Base-by-base conservation (phyloP, 805 yeast species). In the Kodamaea nitidulidarum region DNA sequence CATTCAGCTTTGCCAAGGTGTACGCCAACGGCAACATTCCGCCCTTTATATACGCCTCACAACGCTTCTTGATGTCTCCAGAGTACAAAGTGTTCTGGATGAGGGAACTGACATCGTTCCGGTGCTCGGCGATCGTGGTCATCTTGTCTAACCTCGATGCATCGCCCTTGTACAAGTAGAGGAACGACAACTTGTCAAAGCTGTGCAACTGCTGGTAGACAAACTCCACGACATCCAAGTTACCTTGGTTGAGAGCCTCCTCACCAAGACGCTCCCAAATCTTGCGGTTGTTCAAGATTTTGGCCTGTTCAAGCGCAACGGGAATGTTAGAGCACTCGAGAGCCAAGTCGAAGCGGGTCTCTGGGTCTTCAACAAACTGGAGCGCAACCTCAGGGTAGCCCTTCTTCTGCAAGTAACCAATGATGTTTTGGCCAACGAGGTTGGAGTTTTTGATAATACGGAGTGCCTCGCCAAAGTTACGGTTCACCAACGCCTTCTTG, bases 351-450 rank as follows among this genome's bases (percentile, higher is more conserved):
- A 93, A 91, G 63, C 96, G 79, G 30, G 97, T 87, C 61, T 90
- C 96, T 4, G 98, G 84, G 60, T 93, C 98, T 64, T 88, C 84
- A 39, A 93, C 98, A 57, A 93, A 95, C 63, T 91, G 97, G 46
- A 93, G 73, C 2, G 99, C 98, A 61, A 93, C 81, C 65, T 93
- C 99, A 18, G 98, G 98, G 60, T 84, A 91, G 2, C 98, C 99
- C 57, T 87, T 79, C 69, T 90, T 84, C 61, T 93, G 95, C 55
- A 93, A 74, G 61, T 91, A 93, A 3, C 95, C 93, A 60, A 93
- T 90, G 57, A 93, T 93, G 60, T 90, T 88, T 69, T 95, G 97
- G 48, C 99, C 99, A 38, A 93, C 98, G 56, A 93, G 74, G 55
- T 86, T 88, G 15, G 98, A 90, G 42, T 76, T 80, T 56, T 80